Base-by-base conservation (phyloP, 495 filamentous ascomycete species). In the Aspergillus avenaceus region DNA sequence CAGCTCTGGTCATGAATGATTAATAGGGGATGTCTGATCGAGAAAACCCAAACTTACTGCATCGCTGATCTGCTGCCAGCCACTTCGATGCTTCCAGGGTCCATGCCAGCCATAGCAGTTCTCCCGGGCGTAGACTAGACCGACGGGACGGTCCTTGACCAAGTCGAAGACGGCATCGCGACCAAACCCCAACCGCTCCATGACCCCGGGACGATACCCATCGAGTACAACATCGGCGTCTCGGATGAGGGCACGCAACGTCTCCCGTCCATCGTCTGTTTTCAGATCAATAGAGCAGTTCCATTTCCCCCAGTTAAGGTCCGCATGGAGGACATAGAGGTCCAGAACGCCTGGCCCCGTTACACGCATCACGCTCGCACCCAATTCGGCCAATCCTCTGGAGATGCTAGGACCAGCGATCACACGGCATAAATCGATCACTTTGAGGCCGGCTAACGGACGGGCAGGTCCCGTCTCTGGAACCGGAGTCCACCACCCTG, bases 41-140 rank as follows among this genome's bases (percentile, higher is more conserved):
- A n/a, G n/a, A n/a, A n/a, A n/a, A n/a, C n/a, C n/a, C n/a, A n/a
- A n/a, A 16, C 29, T 23, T 38, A 36, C 45, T 8, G 32, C 41
- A 36, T 57, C 49, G 14, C 45, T 49, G 13, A 57, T 41, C 41
- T 52, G 49, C 41, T 52, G 55, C 24, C 54, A 54, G 28, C 71
- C 70, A n/a, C 66, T 72, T 8, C 80, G 65, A 26, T 75, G 58
- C 26, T 47, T 50, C 77, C 71, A 80, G 9, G 76, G 75, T 3
- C 80, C 80, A 44, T 76, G 56, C 72, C 75, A 81, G 6, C 79
- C 80, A 54, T 80, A 80, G 56, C 76, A 82, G 51, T 83, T 80
- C 61, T 82, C 79, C 7, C 75, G 66, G 7, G 70, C 72, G 36
- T 78, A 70, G 11, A 83, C 64, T 37, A 80, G 69, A 6, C 79